Evolutionary conservation across 2,329 filamentous ascomycete species (phyloP).

Genomic region (Balansia obtecta): DNA sequence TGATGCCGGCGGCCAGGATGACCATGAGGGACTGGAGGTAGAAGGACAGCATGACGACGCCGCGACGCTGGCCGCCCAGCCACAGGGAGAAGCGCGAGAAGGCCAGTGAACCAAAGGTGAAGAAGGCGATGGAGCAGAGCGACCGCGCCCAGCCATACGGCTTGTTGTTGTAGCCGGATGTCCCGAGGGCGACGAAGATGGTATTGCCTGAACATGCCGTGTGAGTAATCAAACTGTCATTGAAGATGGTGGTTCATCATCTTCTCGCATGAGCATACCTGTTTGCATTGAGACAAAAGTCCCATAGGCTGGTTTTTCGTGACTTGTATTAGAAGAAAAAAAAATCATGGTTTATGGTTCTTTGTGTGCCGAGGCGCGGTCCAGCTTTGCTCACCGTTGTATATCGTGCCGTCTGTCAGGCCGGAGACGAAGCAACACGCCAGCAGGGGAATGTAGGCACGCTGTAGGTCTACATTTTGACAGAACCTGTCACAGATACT

Average conservation of each 20-base stretch:
- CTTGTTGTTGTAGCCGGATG: conserved; percentile 34
- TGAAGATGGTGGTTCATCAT: not conserved
- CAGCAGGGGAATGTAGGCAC: conserved; percentile 18
- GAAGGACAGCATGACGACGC: conserved; percentile 35
- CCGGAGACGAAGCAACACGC: conserved; percentile 26
- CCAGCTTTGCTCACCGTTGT: conserved; percentile 17
- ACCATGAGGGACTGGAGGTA: conserved; percentile 38
- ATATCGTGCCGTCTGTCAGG: conserved; percentile 27
- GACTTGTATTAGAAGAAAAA: not conserved
- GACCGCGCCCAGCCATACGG: conserved; percentile 37
- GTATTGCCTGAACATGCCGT: conserved; percentile 36
- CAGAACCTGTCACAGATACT: conserved; percentile 2
- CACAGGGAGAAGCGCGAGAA: conserved; percentile 21
- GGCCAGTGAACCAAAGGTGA: conserved; percentile 39
- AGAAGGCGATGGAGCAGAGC: conserved; percentile 38
- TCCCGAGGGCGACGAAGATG: conserved; percentile 48
- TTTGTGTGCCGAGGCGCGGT: not conserved
- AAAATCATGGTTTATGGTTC: not conserved
- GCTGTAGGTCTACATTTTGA: conserved; percentile 9
- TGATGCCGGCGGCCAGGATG: conserved; percentile 38
- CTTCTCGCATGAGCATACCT: conserved; percentile 7
- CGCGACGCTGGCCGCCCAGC: conserved; percentile 18
- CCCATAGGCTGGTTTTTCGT: conserved; percentile 13
- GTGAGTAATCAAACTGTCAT: not conserved
- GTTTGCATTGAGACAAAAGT: conserved; percentile 28